phyloP scores from a whole-genome alignment of 805 yeast species.

The Pichia cephalocereana region DNA sequence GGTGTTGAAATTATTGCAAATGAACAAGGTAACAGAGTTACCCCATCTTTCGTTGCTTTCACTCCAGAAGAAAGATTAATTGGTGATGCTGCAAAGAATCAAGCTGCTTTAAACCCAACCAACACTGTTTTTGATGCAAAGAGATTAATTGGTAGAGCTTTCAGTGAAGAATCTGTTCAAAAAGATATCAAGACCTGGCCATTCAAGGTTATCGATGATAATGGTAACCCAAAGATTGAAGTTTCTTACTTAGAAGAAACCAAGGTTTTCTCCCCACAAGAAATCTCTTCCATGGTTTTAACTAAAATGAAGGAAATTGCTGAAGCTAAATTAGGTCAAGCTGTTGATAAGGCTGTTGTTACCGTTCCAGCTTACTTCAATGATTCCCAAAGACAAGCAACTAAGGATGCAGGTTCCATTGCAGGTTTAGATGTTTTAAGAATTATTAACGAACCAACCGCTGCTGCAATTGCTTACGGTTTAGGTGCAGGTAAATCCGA shows the following conservation, averaged over 20 bases:
- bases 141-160: constrained; percentile 76
- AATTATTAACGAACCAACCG: constrained; percentile 80
- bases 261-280: constrained; percentile 66
- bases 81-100: constrained; percentile 80
- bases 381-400: constrained; percentile 76
- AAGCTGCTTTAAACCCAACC: constrained; percentile 70
- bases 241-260: constrained; percentile 63
- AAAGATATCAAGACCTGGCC: constrained; percentile 90
- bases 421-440: constrained; percentile 71
- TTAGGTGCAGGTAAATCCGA: constrained; percentile 81
- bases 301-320: constrained; percentile 79
- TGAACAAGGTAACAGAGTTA: constrained; percentile 81
- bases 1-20: constrained; percentile 74
- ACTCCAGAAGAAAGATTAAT: constrained; percentile 69
- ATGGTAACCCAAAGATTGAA: constrained; percentile 59
- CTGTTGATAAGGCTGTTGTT: constrained; percentile 66
- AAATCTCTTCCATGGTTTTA: constrained; percentile 68
- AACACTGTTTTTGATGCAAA: constrained; percentile 78
- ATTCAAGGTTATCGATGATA: constrained; percentile 57
- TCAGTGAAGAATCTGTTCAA: constrained; percentile 68
- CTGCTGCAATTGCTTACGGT: constrained; percentile 99
- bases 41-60: constrained; percentile 77
- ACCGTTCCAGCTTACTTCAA: constrained; percentile 77
- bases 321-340: constrained; percentile 65
- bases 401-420: constrained; percentile 76